These are phyloP conservation scores for Cryomyces minteri DNA, from an alignment of 495 filamentous ascomycete genomes.

Conservation along the genomic window DNA sequence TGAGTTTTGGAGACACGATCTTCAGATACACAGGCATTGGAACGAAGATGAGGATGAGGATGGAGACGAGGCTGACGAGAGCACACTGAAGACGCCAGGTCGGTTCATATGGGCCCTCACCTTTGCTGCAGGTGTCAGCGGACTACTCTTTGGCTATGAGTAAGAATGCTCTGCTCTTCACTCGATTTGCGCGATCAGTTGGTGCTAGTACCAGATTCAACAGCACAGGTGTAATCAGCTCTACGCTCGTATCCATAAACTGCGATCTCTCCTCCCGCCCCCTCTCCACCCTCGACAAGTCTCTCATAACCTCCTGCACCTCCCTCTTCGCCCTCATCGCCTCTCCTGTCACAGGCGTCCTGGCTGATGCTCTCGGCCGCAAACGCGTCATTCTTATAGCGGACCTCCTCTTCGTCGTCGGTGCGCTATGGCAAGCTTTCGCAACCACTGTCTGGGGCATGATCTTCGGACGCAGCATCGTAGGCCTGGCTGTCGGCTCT, in stretches of 20 bases:
- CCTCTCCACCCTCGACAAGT: constrained; percentile 62
- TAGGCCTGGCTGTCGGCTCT: constrained; percentile 67
- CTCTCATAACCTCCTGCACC: constrained; percentile 66
- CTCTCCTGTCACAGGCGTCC: constrained; percentile 53
- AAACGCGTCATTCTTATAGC: constrained; percentile 60
- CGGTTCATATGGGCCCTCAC: constrained; percentile 56
- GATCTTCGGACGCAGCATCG: constrained; percentile 61
- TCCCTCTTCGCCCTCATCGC: constrained; percentile 62
- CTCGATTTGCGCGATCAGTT: not conserved
- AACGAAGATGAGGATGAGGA: no score
- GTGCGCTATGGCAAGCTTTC: constrained; percentile 52
- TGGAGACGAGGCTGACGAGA: no score
- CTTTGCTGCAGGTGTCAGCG: constrained; percentile 65
- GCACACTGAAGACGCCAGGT: constrained; percentile 1
- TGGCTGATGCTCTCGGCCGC: constrained; percentile 60
- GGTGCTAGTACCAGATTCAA: not conserved
- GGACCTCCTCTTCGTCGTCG: constrained; percentile 59
- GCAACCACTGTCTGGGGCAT: constrained; percentile 45
- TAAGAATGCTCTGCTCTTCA: constrained; percentile 16
- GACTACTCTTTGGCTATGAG: constrained; percentile 78
- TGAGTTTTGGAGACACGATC: no score
- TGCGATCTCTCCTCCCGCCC: constrained; percentile 48
- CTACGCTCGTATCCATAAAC: constrained; percentile 64
- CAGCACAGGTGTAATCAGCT: constrained; percentile 83
- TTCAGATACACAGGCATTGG: no score